Base-by-base conservation (phyloP, 768 basidiomycete species). In the Mrakia gelida region DNA sequence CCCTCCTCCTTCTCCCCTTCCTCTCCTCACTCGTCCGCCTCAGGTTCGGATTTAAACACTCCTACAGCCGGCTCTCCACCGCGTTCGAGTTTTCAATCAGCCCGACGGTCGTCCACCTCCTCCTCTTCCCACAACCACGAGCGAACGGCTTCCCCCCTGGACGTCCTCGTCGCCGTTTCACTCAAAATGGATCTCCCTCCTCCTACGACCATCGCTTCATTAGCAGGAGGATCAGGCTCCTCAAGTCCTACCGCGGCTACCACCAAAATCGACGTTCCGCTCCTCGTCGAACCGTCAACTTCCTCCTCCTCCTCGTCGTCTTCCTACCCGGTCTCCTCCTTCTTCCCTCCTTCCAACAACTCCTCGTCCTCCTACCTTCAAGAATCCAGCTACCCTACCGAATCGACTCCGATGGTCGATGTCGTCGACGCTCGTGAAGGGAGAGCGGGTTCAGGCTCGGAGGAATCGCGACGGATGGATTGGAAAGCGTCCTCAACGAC, bases 131-230 rank as follows among this genome's bases (percentile, higher is more conserved):
- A 59, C 26, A 9, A 8, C 26, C 59, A 59, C 59, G 26, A 59
- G 59, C 59, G 49, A 52, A 28, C 26, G 9, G 30, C 71, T 13
- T 72, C 71, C 4, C 52, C 71, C 10, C 18, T 56, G 45, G 52
- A 49, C 45, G 11, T 49, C 43, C 71, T 56, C 43, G 71, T 52
- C 49, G 71, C 71, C n/a, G 49, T 30, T 28, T 72, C 71, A 11
- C 71, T 72, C 71, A 72, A 72, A 18, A 49, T 72, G 49, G 28
- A 38, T 32, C n/a, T 56, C 32, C 45, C 41, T 21, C 5, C 26
- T 4, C 2, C 68, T 43, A 38, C 38, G 38, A 38, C 38, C 38
- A n/a, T 16, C 70, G 45, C 49, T 49, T 71, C 45, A 11, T n/a
- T n/a, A n/a, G n/a, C n/a, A n/a, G 1, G 30, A 16, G 45, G 43